A percentile compares a stretch with the other conserved stretches of the same genome.
Conservation (phyloP, 805 yeast species). For the Ogataea degrootiae region DNA sequence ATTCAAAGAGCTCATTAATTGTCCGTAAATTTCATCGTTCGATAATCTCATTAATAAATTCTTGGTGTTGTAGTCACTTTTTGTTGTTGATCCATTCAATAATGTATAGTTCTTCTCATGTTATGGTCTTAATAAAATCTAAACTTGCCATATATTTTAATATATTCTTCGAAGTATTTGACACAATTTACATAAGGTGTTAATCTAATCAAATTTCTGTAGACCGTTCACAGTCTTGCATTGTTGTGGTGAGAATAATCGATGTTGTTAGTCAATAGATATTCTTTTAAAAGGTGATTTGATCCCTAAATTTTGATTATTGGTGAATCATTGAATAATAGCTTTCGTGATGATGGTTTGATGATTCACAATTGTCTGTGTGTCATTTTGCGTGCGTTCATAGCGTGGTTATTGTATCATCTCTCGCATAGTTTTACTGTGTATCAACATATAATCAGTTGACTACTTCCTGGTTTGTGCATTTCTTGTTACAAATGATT, state of each 20-base stretch:
- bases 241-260: no score
- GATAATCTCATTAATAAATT: background rate
- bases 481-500: no score
- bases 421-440: no score
- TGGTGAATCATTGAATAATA: no score
- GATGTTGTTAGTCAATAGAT: slow-evolving; percentile 3
- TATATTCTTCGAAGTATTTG: slow-evolving; percentile 2
- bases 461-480: no score
- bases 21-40: slow-evolving; percentile 6
- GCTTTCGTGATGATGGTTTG: background rate
- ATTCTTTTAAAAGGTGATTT: slow-evolving; percentile 12
- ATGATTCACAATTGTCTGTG: no score
- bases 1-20: slow-evolving; percentile 21
- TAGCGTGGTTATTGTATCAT: background rate
- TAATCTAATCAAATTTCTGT: slow-evolving; percentile 20
- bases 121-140: slow-evolving; percentile 22
- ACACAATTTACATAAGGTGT: slow-evolving; percentile 8
- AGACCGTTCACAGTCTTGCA: slow-evolving; percentile 9
- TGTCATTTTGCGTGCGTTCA: background rate
- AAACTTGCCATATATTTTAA: slow-evolving; percentile 11
- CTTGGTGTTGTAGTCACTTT: background rate
- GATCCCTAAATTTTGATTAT: slow-evolving; percentile 11
- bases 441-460: no score
- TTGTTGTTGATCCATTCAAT: background rate
- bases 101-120: slow-evolving; percentile 10